Conservation (phyloP, 2,329 filamentous ascomycete species). For the Coniochaeta prunicola region DNA sequence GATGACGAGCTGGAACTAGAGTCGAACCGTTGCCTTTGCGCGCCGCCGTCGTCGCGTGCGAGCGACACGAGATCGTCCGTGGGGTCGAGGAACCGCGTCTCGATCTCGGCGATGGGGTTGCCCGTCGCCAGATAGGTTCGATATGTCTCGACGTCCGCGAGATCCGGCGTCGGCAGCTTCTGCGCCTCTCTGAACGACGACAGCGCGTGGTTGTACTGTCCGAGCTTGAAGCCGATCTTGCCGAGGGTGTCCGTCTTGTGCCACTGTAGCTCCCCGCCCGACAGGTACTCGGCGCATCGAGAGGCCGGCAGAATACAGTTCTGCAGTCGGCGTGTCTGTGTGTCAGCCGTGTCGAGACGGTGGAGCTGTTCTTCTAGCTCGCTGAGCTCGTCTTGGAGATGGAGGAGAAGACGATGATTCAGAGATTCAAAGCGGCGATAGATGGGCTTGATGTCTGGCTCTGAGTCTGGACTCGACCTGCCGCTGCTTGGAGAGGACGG, state of each 20-base stretch:
- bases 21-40: not conserved
- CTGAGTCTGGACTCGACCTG: not conserved
- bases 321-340: slow-evolving; percentile 34
- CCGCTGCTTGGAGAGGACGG: not conserved
- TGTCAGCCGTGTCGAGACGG: slow-evolving; percentile 55
- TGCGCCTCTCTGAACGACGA: slow-evolving; percentile 49
- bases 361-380: slow-evolving; percentile 75
- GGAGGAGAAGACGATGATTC: slow-evolving; percentile 74
- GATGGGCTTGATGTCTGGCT: slow-evolving; percentile 44
- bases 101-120: slow-evolving; percentile 47
- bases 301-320: slow-evolving; percentile 49
- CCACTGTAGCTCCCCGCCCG: slow-evolving; percentile 50
- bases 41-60: slow-evolving; percentile 4
- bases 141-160: slow-evolving; percentile 38
- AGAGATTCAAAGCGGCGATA: slow-evolving; percentile 78
- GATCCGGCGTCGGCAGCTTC: slow-evolving; percentile 37
- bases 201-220: slow-evolving; percentile 59
- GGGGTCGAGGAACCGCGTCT: slow-evolving; percentile 52
- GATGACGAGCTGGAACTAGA: not conserved
- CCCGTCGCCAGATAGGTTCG: slow-evolving; percentile 43
- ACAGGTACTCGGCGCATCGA: slow-evolving; percentile 46
- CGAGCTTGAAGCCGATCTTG: slow-evolving; percentile 57
- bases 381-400: slow-evolving; percentile 77
- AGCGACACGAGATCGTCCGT: slow-evolving; percentile 46
- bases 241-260: slow-evolving; percentile 54